Evolutionary conservation across 1,284 basidiomycete species (phyloP).

Genomic region (Kwoniella shivajii): DNA sequence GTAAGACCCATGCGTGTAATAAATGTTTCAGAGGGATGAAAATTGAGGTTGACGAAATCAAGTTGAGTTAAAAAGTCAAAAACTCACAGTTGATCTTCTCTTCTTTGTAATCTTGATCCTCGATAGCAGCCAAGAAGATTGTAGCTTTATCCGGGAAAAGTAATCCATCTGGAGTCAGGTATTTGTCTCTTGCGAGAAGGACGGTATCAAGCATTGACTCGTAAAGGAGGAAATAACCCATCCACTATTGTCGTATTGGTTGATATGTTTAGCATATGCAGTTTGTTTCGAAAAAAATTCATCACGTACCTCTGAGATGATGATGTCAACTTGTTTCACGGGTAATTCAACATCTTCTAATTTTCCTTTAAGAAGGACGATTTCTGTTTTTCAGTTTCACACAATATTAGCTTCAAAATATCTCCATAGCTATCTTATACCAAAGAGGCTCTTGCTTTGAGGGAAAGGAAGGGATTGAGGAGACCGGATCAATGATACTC

Average conservation of each 20-base stretch:
- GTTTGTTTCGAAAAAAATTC: not conserved
- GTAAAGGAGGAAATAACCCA: constrained; percentile 69
- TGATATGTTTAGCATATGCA: constrained; percentile 9
- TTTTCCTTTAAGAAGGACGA: constrained; percentile 97
- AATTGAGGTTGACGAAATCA: not conserved
- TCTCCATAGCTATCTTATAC: not conserved
- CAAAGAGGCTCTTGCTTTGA: too few relatives aligned
- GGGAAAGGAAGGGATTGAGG: too few relatives aligned
- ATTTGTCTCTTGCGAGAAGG: constrained; percentile 93
- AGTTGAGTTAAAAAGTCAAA: not conserved
- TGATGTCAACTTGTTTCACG: constrained; percentile 90
- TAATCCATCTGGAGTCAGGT: constrained; percentile 84
- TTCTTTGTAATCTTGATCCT: constrained; percentile 99
- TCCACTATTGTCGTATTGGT: constrained; percentile 39
- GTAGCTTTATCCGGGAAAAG: constrained; percentile 97
- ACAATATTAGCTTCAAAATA: not conserved
- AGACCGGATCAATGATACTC: constrained; percentile 56
- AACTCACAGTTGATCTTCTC: constrained; percentile 96
- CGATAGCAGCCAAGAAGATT: constrained; percentile 93
- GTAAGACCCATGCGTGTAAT: not conserved
- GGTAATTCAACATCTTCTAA: constrained; percentile 89
- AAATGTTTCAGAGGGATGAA: not conserved
- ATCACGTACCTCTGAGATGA: constrained; percentile 78
- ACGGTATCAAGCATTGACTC: constrained; percentile 99
- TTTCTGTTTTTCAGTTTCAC: constrained; percentile 61